Evolutionary conservation across 768 basidiomycete genomes (phyloP).

Genomic region (Mycena albidolilacea): DNA sequence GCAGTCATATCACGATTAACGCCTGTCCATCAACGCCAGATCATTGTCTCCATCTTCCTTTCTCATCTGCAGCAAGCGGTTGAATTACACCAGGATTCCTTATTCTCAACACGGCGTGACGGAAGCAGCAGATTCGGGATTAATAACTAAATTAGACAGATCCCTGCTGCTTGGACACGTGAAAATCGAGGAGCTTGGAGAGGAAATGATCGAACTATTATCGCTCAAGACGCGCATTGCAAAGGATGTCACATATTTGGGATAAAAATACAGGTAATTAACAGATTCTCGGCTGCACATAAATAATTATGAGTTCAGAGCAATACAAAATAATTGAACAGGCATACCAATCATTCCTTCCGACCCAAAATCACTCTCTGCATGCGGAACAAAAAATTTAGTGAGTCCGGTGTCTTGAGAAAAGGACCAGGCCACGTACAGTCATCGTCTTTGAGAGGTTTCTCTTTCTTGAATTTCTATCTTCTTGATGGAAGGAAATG

Average conservation of each 20-base stretch:
- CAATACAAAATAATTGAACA: constrained; percentile 16
- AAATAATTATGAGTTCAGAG: constrained; percentile 18
- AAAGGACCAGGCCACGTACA: constrained; percentile 18
- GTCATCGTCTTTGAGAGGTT: constrained; percentile 20
- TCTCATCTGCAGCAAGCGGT: too few species aligned
- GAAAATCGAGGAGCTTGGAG: too few species aligned
- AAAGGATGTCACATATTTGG: constrained; percentile 1
- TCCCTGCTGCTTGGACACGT: too few species aligned
- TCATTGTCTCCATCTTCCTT: too few species aligned
- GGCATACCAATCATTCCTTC: constrained; percentile 2
- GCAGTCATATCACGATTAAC: too few species aligned
- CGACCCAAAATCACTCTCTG: constrained; percentile 14
- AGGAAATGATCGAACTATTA: too few species aligned
- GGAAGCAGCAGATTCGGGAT: too few species aligned
- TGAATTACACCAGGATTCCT: too few species aligned
- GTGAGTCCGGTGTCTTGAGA: constrained; percentile 21
- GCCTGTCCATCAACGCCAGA: too few species aligned
- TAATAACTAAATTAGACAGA: too few species aligned
- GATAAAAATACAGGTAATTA: constrained; percentile 10
- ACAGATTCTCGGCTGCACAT: constrained; percentile 13
- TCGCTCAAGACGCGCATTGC: not conserved
- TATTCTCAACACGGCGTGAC: too few species aligned
- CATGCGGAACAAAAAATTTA: constrained; percentile 11
- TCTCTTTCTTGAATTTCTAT: constrained; percentile 23
- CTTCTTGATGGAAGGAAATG: constrained; percentile 18